Conservation (phyloP, 257 asterid species). For the Przewalskia tangutica region DNA sequence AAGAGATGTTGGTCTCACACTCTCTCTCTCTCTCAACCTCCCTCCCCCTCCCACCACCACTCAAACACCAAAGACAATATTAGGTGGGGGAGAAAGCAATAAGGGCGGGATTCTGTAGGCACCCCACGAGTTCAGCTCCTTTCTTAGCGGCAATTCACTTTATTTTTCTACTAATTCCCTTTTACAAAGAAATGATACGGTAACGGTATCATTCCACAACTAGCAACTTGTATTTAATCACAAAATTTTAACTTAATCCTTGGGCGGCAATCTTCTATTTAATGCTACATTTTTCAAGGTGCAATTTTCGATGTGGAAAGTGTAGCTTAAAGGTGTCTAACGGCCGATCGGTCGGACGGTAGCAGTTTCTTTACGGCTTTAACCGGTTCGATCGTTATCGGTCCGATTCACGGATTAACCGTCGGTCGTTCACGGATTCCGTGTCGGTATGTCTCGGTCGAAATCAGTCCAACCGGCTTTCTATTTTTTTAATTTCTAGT, state of each 20-base stretch:
- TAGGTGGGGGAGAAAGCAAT: background rate
- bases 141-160: background rate
- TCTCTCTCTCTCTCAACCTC: background rate
- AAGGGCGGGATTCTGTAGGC: background rate
- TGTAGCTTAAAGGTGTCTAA: too few species aligned
- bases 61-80: background rate
- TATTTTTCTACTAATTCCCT: constrained; percentile 6
- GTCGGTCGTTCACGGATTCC: too few species aligned
- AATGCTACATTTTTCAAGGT: background rate
- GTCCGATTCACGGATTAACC: too few species aligned
- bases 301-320: background rate
- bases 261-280: background rate
- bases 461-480: too few species aligned
- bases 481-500: too few species aligned
- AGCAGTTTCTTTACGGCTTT: too few species aligned
- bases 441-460: too few species aligned
- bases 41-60: background rate
- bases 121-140: background rate
- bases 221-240: background rate
- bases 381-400: too few species aligned
- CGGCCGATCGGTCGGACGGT: too few species aligned
- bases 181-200: constrained; percentile 4
- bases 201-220: background rate
- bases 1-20: constrained; percentile 1
- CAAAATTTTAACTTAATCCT: background rate